Percentiles rank a stretch among this genome's conserved stretches.
These are phyloP conservation scores for Pythium volutum DNA, from an alignment of 352 stramenopile species.

Conservation along the genomic window DNA sequence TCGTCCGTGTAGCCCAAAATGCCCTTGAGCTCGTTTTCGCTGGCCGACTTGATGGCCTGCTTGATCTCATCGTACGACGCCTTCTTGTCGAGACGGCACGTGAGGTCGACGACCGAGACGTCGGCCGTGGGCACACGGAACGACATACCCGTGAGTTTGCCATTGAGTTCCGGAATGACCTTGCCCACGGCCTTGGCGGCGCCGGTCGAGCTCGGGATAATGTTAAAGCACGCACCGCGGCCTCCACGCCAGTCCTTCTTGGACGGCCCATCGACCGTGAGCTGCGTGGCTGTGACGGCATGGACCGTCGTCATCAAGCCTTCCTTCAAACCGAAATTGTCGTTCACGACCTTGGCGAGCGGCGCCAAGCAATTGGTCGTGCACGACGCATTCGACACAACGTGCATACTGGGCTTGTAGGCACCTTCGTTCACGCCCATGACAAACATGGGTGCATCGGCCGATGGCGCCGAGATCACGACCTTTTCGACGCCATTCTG, in stretches of 20 bases:
- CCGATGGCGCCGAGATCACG: conserved; percentile 97
- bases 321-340: conserved; percentile 98
- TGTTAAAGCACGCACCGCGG: conserved; percentile 97
- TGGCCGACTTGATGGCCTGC: conserved; percentile 92
- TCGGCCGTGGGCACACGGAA: conserved; percentile 90
- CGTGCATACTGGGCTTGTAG: conserved; percentile 94
- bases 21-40: conserved; percentile 94
- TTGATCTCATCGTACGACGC: conserved; percentile 99
- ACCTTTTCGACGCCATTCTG: conserved; percentile 94
- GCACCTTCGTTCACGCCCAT: conserved; percentile 97
- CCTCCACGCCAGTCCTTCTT: conserved; percentile 98
- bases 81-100: conserved; percentile 71
- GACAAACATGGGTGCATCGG: conserved; percentile 98
- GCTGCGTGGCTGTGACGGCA: conserved; percentile 97
- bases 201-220: conserved; percentile 98
- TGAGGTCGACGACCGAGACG: conserved; percentile 90
- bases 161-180: conserved; percentile 94
- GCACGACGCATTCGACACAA: conserved; percentile 98
- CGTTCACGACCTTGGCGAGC: conserved; percentile 98
- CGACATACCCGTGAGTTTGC: conserved; percentile 91
- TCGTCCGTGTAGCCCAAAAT: conserved; percentile 98
- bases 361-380: conserved; percentile 99
- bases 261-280: conserved; percentile 96
- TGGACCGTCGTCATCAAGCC: conserved; percentile 99
- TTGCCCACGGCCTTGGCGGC: conserved; percentile 99